phyloP scores from a whole-genome alignment of 306 rosid genomes.

The Mimosa bimucronata region DNA sequence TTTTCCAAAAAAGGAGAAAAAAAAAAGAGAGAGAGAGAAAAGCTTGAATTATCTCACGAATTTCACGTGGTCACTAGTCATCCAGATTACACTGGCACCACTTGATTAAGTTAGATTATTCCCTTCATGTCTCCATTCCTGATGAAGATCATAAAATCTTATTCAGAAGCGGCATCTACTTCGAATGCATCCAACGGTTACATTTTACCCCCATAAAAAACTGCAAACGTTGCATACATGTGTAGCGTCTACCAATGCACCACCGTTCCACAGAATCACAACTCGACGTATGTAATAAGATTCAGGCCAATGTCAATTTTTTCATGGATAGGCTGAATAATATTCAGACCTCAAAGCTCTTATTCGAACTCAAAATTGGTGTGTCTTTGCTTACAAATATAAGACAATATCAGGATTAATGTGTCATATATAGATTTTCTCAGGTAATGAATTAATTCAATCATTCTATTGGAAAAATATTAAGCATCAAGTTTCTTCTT shows the following conservation, averaged over 20 bases:
- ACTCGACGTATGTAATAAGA: constrained; percentile 5
- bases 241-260: constrained; percentile 11
- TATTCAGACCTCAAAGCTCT: no score
- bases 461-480: no score
- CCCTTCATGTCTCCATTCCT: neutral
- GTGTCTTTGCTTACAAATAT: no score
- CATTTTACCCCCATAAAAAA: neutral
- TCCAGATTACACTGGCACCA: neutral
- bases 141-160: neutral
- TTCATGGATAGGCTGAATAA: no score
- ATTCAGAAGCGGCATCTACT: no score
- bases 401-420: no score
- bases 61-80: neutral
- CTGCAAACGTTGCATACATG: constrained; percentile 33
- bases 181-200: constrained; percentile 7
- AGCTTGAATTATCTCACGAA: neutral
- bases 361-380: no score
- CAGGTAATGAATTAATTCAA: no score
- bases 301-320: no score
- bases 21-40: neutral
- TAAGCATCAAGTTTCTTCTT: no score
- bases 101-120: neutral
- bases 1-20: no score
- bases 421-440: no score
- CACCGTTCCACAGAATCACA: constrained; percentile 19